Evolutionary conservation across 306 rosid species (phyloP).

Genomic region (Medicago lupulina): DNA sequence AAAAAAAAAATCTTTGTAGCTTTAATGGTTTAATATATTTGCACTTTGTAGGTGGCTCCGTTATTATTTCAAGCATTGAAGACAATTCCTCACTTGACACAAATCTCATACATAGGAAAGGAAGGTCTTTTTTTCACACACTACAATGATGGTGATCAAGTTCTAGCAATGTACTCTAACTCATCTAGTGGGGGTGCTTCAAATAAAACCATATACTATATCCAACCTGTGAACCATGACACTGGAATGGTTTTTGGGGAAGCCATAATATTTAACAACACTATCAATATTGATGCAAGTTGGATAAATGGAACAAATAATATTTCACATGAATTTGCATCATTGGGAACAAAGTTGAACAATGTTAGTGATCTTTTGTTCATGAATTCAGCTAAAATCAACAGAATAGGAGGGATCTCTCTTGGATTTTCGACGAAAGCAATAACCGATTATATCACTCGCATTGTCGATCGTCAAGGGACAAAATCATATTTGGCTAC

Average conservation of each 20-base stretch:
- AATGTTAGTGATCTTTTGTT: slow-evolving; percentile 38
- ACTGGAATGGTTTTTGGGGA: slow-evolving; percentile 53
- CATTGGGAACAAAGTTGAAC: slow-evolving; percentile 52
- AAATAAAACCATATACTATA: slow-evolving; percentile 31
- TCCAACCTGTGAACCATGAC: slow-evolving; percentile 49
- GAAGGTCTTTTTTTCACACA: slow-evolving; percentile 61
- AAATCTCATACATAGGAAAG: slow-evolving; percentile 58
- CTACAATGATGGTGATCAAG: slow-evolving; percentile 46
- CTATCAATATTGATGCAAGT: slow-evolving; percentile 34
- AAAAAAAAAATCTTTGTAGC: neutral
- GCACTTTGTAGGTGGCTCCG: slow-evolving; percentile 56
- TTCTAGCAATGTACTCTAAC: slow-evolving; percentile 57
- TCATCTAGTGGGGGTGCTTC: slow-evolving; percentile 38
- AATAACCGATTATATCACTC: slow-evolving; percentile 40
- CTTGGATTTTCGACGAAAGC: slow-evolving; percentile 50
- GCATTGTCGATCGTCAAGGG: slow-evolving; percentile 36
- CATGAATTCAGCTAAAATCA: slow-evolving; percentile 49
- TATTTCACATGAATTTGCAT: slow-evolving; percentile 36
- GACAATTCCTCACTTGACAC: slow-evolving; percentile 51
- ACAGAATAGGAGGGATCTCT: slow-evolving; percentile 45
- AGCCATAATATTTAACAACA: slow-evolving; percentile 24
- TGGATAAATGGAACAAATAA: slow-evolving; percentile 44
- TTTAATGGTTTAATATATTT: neutral
- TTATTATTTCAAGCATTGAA: slow-evolving; percentile 53
- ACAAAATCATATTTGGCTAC: slow-evolving; percentile 48